These are phyloP conservation scores for Metschnikowia koreensis DNA, from an alignment of 805 yeast genomes.

Conservation along the genomic window DNA sequence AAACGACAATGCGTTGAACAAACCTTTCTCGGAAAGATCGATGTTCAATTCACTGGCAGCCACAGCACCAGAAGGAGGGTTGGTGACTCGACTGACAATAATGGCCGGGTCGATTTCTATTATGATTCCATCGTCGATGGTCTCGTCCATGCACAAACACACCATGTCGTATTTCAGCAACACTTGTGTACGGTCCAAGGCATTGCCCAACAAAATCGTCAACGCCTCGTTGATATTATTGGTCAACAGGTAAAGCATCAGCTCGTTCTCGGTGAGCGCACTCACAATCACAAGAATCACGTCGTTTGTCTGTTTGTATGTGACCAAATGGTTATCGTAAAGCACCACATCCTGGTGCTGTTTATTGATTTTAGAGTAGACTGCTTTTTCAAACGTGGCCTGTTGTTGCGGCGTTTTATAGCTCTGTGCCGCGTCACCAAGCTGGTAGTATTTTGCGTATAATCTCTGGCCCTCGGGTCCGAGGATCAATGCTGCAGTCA, in stretches of 20 bases:
- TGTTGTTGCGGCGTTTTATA: conserved; percentile 59
- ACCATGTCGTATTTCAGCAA: conserved; percentile 84
- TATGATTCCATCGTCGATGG: conserved; percentile 90
- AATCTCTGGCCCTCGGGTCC: conserved; percentile 80
- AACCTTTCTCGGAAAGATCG: conserved; percentile 70
- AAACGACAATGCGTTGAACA: conserved; percentile 82
- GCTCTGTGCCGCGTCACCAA: conserved; percentile 41
- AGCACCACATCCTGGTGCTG: conserved; percentile 77
- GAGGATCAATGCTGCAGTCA: conserved; percentile 75
- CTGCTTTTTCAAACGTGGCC: conserved; percentile 66
- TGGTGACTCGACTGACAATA: conserved; percentile 88
- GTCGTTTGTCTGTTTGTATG: conserved; percentile 85
- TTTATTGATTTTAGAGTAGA: conserved; percentile 76
- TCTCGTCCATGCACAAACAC: conserved; percentile 83
- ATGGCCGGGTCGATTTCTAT: conserved; percentile 86
- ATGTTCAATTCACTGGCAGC: conserved; percentile 59
- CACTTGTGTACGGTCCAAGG: conserved; percentile 75
- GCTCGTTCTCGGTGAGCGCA: conserved; percentile 79
- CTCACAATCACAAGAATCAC: conserved; percentile 70
- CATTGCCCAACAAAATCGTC: conserved; percentile 65
- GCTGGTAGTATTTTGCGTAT: conserved; percentile 78
- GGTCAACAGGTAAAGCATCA: conserved; percentile 70
- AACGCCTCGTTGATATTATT: conserved; percentile 79
- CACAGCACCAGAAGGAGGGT: conserved; percentile 54
- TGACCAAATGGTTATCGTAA: conserved; percentile 73